Percentiles rank a stretch among this genome's conserved stretches.
These are phyloP conservation scores for Teunomyces tritomae DNA, from an alignment of 805 yeast genomes.

Conservation along the genomic window DNA sequence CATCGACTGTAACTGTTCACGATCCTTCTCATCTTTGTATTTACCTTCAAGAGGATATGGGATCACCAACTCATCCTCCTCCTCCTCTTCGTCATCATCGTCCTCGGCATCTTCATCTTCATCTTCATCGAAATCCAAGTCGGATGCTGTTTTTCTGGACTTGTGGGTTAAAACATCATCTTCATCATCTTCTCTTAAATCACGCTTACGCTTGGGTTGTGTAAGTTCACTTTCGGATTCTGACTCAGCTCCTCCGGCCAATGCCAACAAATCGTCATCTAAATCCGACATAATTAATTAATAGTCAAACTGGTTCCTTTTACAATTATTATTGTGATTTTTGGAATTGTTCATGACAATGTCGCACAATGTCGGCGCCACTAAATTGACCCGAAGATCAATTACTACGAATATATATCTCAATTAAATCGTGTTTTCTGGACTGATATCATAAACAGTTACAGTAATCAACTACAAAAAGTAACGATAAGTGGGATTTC, in stretches of 20 bases:
- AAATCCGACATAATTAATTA: conserved; percentile 62
- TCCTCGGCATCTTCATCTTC: conserved; percentile 17
- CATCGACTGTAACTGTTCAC: conserved; percentile 60
- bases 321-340: not conserved
- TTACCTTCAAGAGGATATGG: conserved; percentile 96
- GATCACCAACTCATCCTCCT: conserved; percentile 39
- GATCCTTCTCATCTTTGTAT: conserved; percentile 79
- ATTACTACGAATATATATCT: not conserved
- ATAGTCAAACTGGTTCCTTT: not conserved
- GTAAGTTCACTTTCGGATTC: conserved; percentile 31
- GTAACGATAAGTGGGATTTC: too few species aligned
- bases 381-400: not conserved
- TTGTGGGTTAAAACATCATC: conserved; percentile 27
- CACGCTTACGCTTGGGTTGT: conserved; percentile 7
- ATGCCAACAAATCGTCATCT: conserved; percentile 93
- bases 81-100: conserved; percentile 24
- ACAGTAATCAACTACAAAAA: too few species aligned
- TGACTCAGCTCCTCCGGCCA: conserved; percentile 54
- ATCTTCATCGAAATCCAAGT: conserved; percentile 15
- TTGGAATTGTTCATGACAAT: not conserved
- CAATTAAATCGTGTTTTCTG: not conserved
- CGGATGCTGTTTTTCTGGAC: conserved; percentile 24
- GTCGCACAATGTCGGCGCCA: not conserved
- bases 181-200: conserved; percentile 26
- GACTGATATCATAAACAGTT: too few species aligned